Evolutionary conservation across 1,284 basidiomycete species (phyloP), one percentile per base, ranked within the genome.

Genomic region (Cryptococcus depauperatus): DNA sequence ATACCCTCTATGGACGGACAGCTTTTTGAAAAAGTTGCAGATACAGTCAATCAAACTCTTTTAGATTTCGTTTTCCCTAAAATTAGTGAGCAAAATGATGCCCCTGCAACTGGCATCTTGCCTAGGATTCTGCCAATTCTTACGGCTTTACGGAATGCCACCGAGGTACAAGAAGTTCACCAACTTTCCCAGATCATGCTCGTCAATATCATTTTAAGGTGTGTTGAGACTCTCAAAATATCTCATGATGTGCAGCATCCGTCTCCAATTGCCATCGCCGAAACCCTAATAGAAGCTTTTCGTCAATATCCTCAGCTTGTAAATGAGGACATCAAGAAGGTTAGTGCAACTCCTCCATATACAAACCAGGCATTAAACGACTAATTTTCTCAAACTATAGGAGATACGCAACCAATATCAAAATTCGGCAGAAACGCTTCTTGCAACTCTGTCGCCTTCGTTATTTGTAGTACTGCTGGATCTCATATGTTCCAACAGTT

Each of bases 21-120:
- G 58, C 76, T 92, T 25, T 73, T 91, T 53, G 75, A 75, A 23
- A 81, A 86, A 54, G 83, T 91, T 69, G 84, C 91, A 64, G 44
- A 42, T 2, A 46, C 56, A 27, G 37, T 61, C 66, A 73, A 7
- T 75, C 83, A 46, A 85, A 88, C 74, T 77, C 86, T 73, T 80
- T 82, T 54, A 70, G 85, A 50, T 10, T 44, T 44, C 3, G 48
- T 47, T 29, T 55, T 58, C 46, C 43, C 50, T n/a, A 21, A 32
- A 11, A 42, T 32, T 11, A 28, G 23, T 5, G 10, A 29, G 11
- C 43, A 44, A 6, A 23, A 6, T 5, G 32, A 33, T 21, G 13
- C 45, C 3, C 19, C 13, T 32, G 41, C 44, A 16, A 39, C 40
- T 4, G 18, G 23, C 13, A 16, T 41, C n/a, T 32, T 52, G 13